Evolutionary conservation across 129 eudicot genomes (phyloP).

Genomic region (Pulicaria dysenterica): DNA sequence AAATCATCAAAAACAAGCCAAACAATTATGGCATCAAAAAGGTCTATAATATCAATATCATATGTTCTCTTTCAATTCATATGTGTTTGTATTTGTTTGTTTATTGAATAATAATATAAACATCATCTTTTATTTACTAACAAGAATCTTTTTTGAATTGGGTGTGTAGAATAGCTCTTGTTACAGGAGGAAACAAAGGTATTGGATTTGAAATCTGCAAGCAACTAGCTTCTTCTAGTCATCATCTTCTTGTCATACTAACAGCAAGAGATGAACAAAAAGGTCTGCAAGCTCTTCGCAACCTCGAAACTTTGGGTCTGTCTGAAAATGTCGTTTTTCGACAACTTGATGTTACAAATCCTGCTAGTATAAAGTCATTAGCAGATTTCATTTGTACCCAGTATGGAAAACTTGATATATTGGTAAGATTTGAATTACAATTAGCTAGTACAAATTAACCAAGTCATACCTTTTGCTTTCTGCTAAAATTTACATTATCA

Average conservation of each 20-base stretch:
- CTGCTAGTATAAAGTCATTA: constrained; percentile 11
- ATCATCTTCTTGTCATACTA: constrained; percentile 21
- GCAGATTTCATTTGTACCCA: constrained; percentile 18
- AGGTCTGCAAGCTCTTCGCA: constrained; percentile 27
- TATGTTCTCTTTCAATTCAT: no score
- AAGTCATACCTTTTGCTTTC: background rate
- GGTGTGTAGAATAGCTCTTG: constrained; percentile 25
- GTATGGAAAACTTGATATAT: constrained; percentile 24
- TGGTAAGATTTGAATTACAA: background rate
- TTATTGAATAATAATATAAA: background rate
- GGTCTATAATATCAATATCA: no score
- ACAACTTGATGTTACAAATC: constrained; percentile 24
- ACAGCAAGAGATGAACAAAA: constrained; percentile 32
- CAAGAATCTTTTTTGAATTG: constrained; percentile 18
- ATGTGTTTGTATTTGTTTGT: no score
- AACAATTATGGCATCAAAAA: no score
- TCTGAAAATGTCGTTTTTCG: constrained; percentile 17
- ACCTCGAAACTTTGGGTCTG: background rate
- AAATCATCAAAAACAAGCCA: no score
- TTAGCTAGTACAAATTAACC: no score
- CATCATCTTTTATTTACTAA: background rate
- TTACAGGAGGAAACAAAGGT: constrained; percentile 34
- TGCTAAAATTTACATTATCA: no score
- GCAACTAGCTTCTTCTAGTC: constrained; percentile 13
- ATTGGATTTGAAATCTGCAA: constrained; percentile 25